A percentile compares a stretch with the other conserved stretches of the same genome.
These are phyloP conservation scores for Pleurotus citrinopileatus DNA, from an alignment of 768 basidiomycete species.

Conservation along the genomic window DNA sequence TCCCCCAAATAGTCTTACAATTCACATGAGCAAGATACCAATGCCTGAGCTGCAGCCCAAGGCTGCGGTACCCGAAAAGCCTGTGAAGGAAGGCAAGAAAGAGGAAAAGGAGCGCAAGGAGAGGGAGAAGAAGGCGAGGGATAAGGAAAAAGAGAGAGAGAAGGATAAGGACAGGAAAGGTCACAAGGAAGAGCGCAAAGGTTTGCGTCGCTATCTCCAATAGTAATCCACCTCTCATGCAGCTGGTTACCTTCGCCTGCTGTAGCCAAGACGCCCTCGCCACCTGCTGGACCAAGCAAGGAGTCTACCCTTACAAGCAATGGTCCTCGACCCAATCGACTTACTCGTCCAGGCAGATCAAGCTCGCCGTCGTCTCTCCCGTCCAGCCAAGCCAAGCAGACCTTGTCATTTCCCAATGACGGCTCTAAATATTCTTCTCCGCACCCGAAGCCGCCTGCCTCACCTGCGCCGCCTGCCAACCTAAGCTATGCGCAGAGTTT, in stretches of 20 bases:
- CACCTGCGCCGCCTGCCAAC: slow-evolving; percentile 12
- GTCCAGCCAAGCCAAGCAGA: slow-evolving; percentile 42
- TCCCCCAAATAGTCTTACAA: slow-evolving; percentile 64
- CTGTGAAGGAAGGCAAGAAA: slow-evolving; percentile 25
- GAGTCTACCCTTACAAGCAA: not conserved
- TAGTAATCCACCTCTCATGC: not conserved
- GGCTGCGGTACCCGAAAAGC: slow-evolving; percentile 17
- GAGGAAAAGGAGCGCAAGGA: slow-evolving; percentile 29
- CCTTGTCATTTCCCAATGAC: slow-evolving; percentile 37
- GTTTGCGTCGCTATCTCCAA: slow-evolving; percentile 8
- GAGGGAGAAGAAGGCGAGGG: slow-evolving; percentile 31
- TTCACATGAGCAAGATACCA: slow-evolving; percentile 83
- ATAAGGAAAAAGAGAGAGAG: slow-evolving; percentile 32
- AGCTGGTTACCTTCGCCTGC: not conserved
- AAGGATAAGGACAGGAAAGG: slow-evolving; percentile 29
- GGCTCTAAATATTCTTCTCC: slow-evolving; percentile 33
- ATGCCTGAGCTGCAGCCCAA: slow-evolving; percentile 81
- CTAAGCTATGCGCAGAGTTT: slow-evolving; percentile 2
- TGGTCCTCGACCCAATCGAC: slow-evolving; percentile 18
- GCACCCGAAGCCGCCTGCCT: slow-evolving; percentile 20
- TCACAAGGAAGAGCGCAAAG: slow-evolving; percentile 10
- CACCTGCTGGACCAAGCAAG: not conserved
- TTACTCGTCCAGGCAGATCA: slow-evolving; percentile 17
- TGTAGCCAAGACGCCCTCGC: slow-evolving; percentile 9
- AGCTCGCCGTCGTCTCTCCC: slow-evolving; percentile 27